Evolutionary conservation across 371 early-diverging fungal species (phyloP).

Genomic region (Mucor ambiguus): DNA sequence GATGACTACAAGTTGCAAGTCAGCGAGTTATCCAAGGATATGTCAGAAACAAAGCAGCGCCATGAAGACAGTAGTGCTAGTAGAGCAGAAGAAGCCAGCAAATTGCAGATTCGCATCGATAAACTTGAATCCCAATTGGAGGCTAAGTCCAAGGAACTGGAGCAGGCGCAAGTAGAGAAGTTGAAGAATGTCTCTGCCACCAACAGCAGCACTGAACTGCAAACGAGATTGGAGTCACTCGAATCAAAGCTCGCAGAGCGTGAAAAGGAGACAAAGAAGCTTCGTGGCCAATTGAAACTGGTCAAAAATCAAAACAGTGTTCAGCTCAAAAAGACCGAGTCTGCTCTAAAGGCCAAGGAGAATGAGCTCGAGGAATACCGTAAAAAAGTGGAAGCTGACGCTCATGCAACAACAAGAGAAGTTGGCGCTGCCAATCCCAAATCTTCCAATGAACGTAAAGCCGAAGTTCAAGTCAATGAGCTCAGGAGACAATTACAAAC

Average conservation of each 20-base stretch:
- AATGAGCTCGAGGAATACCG: conserved; percentile 4
- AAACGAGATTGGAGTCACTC: not conserved
- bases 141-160: not conserved
- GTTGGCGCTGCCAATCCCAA: not conserved
- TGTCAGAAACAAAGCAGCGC: not conserved
- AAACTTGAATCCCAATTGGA: conserved; percentile 12
- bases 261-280: conserved; percentile 25
- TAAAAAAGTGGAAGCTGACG: not conserved
- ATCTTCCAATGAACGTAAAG: conserved; percentile 7
- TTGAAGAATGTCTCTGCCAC: not conserved
- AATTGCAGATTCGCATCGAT: conserved; percentile 7
- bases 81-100: not conserved
- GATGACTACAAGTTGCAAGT: conserved; percentile 1
- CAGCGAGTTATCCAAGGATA: not conserved
- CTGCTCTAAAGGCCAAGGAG: conserved; percentile 10
- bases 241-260: conserved; percentile 4
- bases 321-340: conserved; percentile 12
- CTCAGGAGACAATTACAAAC: conserved; percentile 20
- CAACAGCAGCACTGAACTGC: not conserved
- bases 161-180: not conserved
- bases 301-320: conserved; percentile 16
- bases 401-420: not conserved
- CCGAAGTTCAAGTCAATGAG: conserved; percentile 18
- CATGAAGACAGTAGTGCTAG: not conserved
- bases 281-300: conserved; percentile 25